Evolutionary conservation across 805 yeast genomes (phyloP).

Genomic region (Nakazawaea wickerhamii): DNA sequence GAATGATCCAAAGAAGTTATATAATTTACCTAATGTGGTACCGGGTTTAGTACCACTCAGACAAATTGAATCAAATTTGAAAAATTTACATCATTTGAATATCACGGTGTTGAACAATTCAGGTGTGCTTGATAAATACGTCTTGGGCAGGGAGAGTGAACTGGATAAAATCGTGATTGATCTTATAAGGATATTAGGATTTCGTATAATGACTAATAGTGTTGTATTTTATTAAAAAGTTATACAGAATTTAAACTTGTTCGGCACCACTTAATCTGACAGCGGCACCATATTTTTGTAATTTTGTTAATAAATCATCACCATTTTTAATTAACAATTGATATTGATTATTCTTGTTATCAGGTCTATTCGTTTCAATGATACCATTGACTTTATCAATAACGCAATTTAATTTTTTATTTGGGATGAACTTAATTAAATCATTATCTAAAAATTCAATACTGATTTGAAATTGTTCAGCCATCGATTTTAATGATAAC

Average conservation of each 20-base stretch:
- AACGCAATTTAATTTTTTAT: constrained; percentile 89
- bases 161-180: constrained; percentile 30
- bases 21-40: constrained; percentile 34
- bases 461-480: constrained; percentile 85
- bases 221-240: neutral
- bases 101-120: constrained; percentile 17
- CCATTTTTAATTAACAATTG: constrained; percentile 87
- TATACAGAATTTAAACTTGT: constrained; percentile 31
- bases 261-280: constrained; percentile 94
- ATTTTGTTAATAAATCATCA: constrained; percentile 83
- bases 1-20: neutral
- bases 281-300: constrained; percentile 96
- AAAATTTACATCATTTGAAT: neutral
- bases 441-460: constrained; percentile 84
- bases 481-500: constrained; percentile 86
- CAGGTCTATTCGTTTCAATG: constrained; percentile 93
- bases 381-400: constrained; percentile 94
- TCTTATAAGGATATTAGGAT: constrained; percentile 19
- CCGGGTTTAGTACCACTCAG: constrained; percentile 48
- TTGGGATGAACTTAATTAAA: constrained; percentile 85
- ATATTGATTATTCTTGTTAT: constrained; percentile 91
- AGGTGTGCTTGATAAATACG: neutral
- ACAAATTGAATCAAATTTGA: constrained; percentile 27
- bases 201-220: neutral
- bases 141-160: constrained; percentile 13